These are phyloP conservation scores for Thelonectria olida DNA, from an alignment of 2,329 filamentous ascomycete species.

Conservation along the genomic window DNA sequence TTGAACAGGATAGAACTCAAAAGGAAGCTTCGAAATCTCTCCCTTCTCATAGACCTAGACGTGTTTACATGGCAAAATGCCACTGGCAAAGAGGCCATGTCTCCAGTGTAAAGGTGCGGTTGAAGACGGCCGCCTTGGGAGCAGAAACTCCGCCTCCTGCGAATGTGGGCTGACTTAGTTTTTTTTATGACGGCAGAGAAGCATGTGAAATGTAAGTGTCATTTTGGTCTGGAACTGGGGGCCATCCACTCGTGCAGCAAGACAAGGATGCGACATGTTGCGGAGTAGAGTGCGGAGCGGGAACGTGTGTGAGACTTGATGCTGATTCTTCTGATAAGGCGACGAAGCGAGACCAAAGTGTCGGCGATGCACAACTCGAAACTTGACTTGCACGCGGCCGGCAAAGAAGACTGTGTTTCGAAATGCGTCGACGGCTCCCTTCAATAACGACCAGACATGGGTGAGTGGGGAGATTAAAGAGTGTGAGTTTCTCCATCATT, in stretches of 20 bases:
- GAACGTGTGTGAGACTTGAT: background rate
- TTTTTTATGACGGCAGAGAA: constrained; percentile 36
- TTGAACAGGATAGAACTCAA: constrained; percentile 10
- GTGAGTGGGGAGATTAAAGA: constrained; percentile 46
- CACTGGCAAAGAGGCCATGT: constrained; percentile 46
- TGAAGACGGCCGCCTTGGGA: background rate
- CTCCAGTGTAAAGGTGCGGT: constrained; percentile 47
- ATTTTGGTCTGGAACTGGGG: background rate
- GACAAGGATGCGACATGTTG: constrained; percentile 4
- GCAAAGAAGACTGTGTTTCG: constrained; percentile 48
- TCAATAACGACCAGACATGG: constrained; percentile 49
- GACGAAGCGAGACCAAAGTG: constrained; percentile 51
- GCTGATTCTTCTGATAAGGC: constrained; percentile 35
- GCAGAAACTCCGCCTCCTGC: background rate
- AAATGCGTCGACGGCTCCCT: constrained; percentile 44
- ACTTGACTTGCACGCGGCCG: constrained; percentile 46
- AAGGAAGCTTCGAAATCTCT: constrained; percentile 11
- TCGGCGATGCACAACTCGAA: constrained; percentile 45
- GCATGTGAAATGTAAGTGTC: constrained; percentile 46
- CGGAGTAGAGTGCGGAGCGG: background rate
- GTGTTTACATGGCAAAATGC: constrained; percentile 35
- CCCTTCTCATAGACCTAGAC: background rate
- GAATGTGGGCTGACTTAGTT: constrained; percentile 24
- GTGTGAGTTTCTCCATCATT: constrained; percentile 38
- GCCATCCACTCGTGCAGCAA: too few species aligned